Base-by-base conservation (phyloP, 192 early-diverging fungal genomes). In the Haplosporangium gracile region DNA sequence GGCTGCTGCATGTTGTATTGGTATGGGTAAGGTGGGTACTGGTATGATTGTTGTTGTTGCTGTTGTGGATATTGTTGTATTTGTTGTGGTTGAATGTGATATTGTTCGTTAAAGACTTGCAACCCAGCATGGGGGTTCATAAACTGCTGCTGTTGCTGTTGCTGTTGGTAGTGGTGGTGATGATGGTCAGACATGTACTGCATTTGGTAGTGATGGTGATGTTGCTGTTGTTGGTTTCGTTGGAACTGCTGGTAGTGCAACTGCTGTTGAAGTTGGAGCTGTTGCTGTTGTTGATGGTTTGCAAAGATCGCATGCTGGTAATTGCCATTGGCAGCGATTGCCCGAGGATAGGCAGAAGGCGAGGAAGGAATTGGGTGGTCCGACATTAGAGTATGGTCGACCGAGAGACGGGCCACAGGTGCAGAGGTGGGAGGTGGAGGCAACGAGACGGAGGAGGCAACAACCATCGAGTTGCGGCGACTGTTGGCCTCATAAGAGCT, bases 131-230 rank as follows among this genome's bases (percentile, higher is more conserved):
- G 39, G 24, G 78, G n/a, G 51, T 73, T 74, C 72, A 80, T 74
- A 51, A 68, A 74, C 72, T 80, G 80, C 60, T 82, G 81, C 0
- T 75, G 53, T 20, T 75, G 63, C 18, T 68, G 43, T 0, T 78
- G 72, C 8, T 77, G 69, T 0, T 49, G 32, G 4, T 40, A 40
- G 4, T 77, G 76, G 9, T 53, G 55, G 2, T 71, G 68, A 22
- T 71, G 69, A 0, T 78, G 77, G 29, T 78, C 51, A 53, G 51
- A 20, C 16, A 53, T 15, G 36, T 70, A 10, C 38, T 81, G 74
- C 16, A 34, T n/a, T 22, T 68, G 51, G 18, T 74, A 34, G 45
- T 51, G 42, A 11, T 76, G 75, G 22, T 76, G 74, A 49, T 79
- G 82, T 16, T 49, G 47, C 40, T 81, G 79, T 42, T 81, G 73